These are phyloP conservation scores for Bipolaris gigantea DNA, from an alignment of 2,329 filamentous ascomycete species.

Conservation along the genomic window DNA sequence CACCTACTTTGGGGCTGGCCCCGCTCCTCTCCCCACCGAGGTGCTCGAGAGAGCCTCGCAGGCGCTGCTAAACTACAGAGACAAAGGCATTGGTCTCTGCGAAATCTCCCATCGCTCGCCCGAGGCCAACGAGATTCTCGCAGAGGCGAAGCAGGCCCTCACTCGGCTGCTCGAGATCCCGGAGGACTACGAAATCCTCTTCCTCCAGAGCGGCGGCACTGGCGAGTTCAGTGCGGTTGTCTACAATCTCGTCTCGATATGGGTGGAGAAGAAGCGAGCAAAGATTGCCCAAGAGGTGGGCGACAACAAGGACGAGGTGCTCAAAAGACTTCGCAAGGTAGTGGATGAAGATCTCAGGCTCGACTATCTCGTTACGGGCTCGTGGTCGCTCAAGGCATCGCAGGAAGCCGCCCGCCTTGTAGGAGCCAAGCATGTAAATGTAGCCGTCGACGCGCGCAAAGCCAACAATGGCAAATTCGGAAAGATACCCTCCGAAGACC, in stretches of 20 bases:
- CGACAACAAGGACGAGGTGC: constrained; percentile 58
- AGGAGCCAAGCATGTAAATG: constrained; percentile 77
- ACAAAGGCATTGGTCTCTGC: constrained; percentile 79
- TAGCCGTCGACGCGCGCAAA: constrained; percentile 67
- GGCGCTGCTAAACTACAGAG: constrained; percentile 79
- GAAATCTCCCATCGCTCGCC: constrained; percentile 89
- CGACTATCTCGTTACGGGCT: constrained; percentile 89
- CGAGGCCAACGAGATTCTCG: constrained; percentile 76
- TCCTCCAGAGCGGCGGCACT: constrained; percentile 84
- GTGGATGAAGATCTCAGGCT: constrained; percentile 73
- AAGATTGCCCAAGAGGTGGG: constrained; percentile 61
- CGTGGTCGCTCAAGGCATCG: constrained; percentile 86
- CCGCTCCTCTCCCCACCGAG: constrained; percentile 78
- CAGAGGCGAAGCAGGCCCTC: constrained; percentile 75
- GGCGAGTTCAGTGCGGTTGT: constrained; percentile 82
- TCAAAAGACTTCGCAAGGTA: constrained; percentile 63
- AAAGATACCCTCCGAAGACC: constrained; percentile 73
- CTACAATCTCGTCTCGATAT: constrained; percentile 81
- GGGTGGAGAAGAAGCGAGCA: constrained; percentile 71
- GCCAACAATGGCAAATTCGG: constrained; percentile 81
- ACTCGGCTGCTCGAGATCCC: constrained; percentile 77
- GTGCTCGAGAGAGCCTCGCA: constrained; percentile 76
- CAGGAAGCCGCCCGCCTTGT: constrained; percentile 79
- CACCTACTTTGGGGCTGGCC: constrained; percentile 87
- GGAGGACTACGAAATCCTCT: constrained; percentile 82